These are phyloP conservation scores for Leishmania major DNA, from an alignment of 208 protist genomes.

Conservation along the genomic window DNA sequence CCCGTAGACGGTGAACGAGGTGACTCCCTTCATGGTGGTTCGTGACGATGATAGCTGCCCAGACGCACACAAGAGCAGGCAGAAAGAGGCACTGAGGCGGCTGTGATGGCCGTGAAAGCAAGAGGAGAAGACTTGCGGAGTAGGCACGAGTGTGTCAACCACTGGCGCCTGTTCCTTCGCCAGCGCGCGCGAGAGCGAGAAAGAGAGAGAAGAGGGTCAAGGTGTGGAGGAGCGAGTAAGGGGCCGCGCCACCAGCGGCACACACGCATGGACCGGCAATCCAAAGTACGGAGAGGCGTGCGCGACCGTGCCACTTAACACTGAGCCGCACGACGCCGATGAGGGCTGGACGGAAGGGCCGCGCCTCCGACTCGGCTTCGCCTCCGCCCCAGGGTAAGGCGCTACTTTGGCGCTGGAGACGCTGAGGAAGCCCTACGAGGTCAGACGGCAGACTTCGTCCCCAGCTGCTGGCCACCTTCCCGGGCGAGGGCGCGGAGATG, in stretches of 20 bases:
- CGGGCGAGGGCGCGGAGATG: background rate
- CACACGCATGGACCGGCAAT: background rate
- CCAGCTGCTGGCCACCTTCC: background rate
- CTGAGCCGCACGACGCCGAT: background rate
- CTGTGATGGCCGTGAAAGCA: background rate
- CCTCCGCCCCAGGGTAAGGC: background rate
- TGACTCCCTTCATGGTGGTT: background rate
- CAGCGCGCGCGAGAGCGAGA: background rate
- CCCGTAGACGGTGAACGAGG: constrained; percentile 60
- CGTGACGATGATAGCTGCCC: background rate
- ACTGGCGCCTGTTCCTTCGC: background rate
- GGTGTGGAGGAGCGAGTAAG: background rate
- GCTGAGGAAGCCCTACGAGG: background rate
- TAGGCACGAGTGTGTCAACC: background rate
- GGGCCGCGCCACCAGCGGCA: background rate
- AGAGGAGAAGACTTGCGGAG: background rate
- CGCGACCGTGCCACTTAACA: background rate
- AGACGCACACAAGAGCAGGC: background rate
- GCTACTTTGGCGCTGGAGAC: background rate
- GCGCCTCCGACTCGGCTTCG: background rate
- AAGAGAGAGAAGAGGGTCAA: background rate
- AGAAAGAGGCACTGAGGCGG: background rate
- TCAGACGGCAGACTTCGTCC: background rate
- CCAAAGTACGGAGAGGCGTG: background rate
- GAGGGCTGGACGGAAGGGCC: no score